Conservation (phyloP, 2,329 filamentous ascomycete genomes). For the Verticillium isaacii region DNA sequence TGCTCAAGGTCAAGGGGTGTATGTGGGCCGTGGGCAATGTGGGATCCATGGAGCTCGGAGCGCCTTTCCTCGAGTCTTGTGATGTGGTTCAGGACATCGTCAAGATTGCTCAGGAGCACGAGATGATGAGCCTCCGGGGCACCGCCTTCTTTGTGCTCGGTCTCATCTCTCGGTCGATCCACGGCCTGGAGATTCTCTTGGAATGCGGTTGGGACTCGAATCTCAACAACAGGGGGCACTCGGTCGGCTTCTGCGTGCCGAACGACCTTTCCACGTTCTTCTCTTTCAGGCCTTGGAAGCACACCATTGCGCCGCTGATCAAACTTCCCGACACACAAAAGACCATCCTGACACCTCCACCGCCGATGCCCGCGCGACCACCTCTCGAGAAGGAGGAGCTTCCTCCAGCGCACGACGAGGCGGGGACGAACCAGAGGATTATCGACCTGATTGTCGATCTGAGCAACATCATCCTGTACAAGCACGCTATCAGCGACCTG, state of each 20-base stretch:
- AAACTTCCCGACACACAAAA: conserved; percentile 45
- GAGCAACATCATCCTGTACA: conserved; percentile 89
- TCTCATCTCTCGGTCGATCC: conserved; percentile 83
- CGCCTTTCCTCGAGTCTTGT: conserved; percentile 84
- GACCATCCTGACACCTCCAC: conserved; percentile 42
- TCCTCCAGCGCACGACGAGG: conserved; percentile 47
- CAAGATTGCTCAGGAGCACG: conserved; percentile 78
- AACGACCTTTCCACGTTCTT: conserved; percentile 74
- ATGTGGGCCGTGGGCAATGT: conserved; percentile 98
- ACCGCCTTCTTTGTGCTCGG: conserved; percentile 97
- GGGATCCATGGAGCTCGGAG: conserved; percentile 94
- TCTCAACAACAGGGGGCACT: conserved; percentile 75
- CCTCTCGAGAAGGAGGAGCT: conserved; percentile 37
- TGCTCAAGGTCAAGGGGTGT: conserved; percentile 93
- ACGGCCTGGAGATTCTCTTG: conserved; percentile 85
- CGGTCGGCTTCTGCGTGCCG: conserved; percentile 84
- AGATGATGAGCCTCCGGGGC: conserved; percentile 87
- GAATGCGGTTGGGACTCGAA: conserved; percentile 93
- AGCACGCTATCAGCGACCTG: conserved; percentile 78
- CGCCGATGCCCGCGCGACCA: conserved; percentile 33
- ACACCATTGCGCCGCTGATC: conserved; percentile 41
- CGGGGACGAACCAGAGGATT: conserved; percentile 70
- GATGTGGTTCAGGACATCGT: conserved; percentile 87
- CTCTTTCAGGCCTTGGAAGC: conserved; percentile 59
- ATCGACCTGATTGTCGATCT: conserved; percentile 82